These are phyloP conservation scores for Karstenula rhodostoma DNA, from an alignment of 2,329 filamentous ascomycete genomes.

Conservation along the genomic window DNA sequence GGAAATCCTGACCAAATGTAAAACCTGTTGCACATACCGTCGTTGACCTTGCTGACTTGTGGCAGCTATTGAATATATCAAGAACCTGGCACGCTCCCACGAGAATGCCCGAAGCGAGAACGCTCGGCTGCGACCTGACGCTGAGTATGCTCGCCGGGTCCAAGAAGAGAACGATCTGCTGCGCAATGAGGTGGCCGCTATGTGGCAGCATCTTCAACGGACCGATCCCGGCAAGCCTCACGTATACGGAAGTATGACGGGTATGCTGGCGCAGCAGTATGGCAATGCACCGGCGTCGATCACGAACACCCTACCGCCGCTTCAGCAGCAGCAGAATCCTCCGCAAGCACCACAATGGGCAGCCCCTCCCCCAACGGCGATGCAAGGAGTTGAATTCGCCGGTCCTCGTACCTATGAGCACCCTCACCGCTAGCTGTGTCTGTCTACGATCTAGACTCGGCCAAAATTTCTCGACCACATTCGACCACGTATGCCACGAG, in stretches of 20 bases:
- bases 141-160: slow-evolving; percentile 53
- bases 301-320: slow-evolving; percentile 46
- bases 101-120: slow-evolving; percentile 51
- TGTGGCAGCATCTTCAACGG: slow-evolving; percentile 56
- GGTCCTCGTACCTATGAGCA: slow-evolving; percentile 48
- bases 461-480: not conserved
- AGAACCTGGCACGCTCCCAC: slow-evolving; percentile 49
- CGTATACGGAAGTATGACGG: slow-evolving; percentile 58
- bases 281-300: slow-evolving; percentile 37
- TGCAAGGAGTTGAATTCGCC: slow-evolving; percentile 61
- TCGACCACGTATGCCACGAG: not conserved
- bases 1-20: slow-evolving; percentile 88
- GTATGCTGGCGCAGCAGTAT: slow-evolving; percentile 52
- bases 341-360: slow-evolving; percentile 47
- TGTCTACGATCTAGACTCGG: not conserved
- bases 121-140: slow-evolving; percentile 53
- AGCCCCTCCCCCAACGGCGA: slow-evolving; percentile 47
- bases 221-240: slow-evolving; percentile 57
- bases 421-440: slow-evolving; percentile 35
- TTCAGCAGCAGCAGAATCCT: slow-evolving; percentile 41
- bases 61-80: slow-evolving; percentile 60
- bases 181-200: slow-evolving; percentile 55
- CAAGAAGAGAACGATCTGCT: slow-evolving; percentile 58
- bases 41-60: not conserved
- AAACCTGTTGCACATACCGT: slow-evolving; percentile 28